Evolutionary conservation across 2,329 filamentous ascomycete species (phyloP), one percentile per base, ranked within the genome.

Genomic region (Dothistroma pini): DNA sequence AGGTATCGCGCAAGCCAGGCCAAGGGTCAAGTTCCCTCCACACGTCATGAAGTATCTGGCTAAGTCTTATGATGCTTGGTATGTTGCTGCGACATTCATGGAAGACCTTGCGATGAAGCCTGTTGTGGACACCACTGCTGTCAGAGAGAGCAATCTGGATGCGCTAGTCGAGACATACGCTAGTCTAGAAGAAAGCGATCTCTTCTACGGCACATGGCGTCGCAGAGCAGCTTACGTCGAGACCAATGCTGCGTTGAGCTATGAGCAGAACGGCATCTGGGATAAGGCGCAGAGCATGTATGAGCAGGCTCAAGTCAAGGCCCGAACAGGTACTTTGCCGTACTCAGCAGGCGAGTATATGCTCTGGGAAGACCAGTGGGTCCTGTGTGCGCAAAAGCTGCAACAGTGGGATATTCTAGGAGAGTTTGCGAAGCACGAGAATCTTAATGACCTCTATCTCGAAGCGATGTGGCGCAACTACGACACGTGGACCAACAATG

Each of bases 281-380:
- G 95, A 99, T 71, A 97, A 97, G 77, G 93, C 96, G 0, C 96
- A 99, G 77, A 90, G 90, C 71, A 89, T 97, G 79, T 99, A 97
- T 75, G 95, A 99, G 76, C 89, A 89, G 59, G 95, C 96, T 0
- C 96, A 99, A 76, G 91, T 99, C 75, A 99, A 97, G 75, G 95
- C 96, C 50, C 86, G 96, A 52, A 97, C 93, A 0, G 95, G 93
- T 56, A 91, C 93, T n/a, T 86, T 97, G 63, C 93, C 95, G 0
- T 97, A 97, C 75, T 96, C 93, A 0, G 90, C 96, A 70, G 92
- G 89, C 34, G 95, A 99, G 76, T 99, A 99, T 77, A 97, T 96
- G 85, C 84, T 99, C 0, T 99, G 95, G 95, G 95, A 99, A 77
- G 95, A 99, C 72, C 96, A 99, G 70, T 99, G 95, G 95, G 88